Percentiles rank a stretch among this genome's conserved stretches.
phyloP scores from a whole-genome alignment of 306 rosid genomes.

The Glycine latifolia region DNA sequence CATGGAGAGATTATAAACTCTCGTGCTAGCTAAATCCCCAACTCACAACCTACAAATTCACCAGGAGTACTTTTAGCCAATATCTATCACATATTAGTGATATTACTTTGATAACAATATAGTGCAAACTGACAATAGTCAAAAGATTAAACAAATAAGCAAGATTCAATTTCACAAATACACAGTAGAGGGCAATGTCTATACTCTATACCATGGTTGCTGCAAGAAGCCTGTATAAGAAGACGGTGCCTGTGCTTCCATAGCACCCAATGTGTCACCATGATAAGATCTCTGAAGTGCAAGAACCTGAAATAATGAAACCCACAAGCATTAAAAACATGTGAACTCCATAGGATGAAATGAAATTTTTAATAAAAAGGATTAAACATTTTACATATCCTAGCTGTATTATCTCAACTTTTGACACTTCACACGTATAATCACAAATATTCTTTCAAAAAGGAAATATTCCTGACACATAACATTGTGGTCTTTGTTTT shows the following conservation, averaged over 20 bases:
- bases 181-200: slow-evolving; percentile 21
- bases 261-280: slow-evolving; percentile 98
- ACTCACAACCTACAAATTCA: slow-evolving; percentile 28
- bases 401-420: not conserved
- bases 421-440: too few species aligned
- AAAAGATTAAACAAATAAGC: slow-evolving; percentile 8
- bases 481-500: slow-evolving; percentile 3
- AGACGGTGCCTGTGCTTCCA: slow-evolving; percentile 99
- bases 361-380: not conserved
- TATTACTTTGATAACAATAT: slow-evolving; percentile 10
- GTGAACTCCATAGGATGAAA: slow-evolving; percentile 17
- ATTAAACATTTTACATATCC: not conserved
- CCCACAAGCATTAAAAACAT: slow-evolving; percentile 32
- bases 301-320: slow-evolving; percentile 73
- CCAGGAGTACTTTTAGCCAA: not conserved
- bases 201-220: slow-evolving; percentile 93
- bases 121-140: slow-evolving; percentile 23
- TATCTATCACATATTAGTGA: slow-evolving; percentile 1
- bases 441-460: slow-evolving; percentile 25
- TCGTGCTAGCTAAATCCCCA: not conserved
- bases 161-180: slow-evolving; percentile 30
- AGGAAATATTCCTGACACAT: slow-evolving; percentile 24
- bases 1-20: slow-evolving; percentile 9
- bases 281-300: slow-evolving; percentile 93
- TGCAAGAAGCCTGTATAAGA: slow-evolving; percentile 95